Conservation (phyloP, 73 alveolate species). For the Urostyla sp. region DNA sequence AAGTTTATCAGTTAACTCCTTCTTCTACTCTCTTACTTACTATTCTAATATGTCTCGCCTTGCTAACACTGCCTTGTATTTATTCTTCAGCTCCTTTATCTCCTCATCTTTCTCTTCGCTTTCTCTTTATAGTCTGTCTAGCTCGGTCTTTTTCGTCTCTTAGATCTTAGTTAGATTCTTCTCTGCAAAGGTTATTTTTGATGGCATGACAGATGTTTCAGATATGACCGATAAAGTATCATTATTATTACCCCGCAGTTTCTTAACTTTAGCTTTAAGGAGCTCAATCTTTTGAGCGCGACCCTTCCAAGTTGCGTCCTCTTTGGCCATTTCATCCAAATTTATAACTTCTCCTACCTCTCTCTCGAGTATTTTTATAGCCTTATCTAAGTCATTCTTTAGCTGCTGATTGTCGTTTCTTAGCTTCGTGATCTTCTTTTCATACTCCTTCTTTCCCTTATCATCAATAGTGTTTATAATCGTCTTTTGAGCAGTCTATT, state of each 20-base stretch:
- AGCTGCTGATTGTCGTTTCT: conserved; percentile 52
- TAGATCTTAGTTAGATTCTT: conserved; percentile 57
- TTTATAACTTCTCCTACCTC: conserved; percentile 63
- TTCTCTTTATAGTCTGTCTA: conserved; percentile 56
- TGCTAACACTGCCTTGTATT: conserved; percentile 71
- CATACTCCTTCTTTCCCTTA: conserved; percentile 48
- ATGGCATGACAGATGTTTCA: conserved; percentile 31
- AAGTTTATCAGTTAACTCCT: conserved; percentile 42
- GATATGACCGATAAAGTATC: conserved; percentile 39
- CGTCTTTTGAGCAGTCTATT: background rate
- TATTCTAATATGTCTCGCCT: conserved; percentile 64
- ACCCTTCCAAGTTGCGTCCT: conserved; percentile 63
- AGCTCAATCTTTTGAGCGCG: conserved; percentile 67
- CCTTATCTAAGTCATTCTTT: conserved; percentile 55
- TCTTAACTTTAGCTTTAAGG: conserved; percentile 56
- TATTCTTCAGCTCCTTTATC: conserved; percentile 16
- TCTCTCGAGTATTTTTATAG: conserved; percentile 43
- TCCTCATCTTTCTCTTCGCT: conserved; percentile 56
- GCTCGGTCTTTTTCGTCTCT: conserved; percentile 59
- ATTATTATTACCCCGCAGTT: conserved; percentile 7
- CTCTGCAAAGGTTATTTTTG: conserved; percentile 61
- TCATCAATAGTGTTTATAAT: conserved; percentile 3
- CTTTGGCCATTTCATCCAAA: conserved; percentile 55
- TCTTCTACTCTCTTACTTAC: conserved; percentile 48
- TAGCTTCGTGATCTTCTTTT: conserved; percentile 56